Percentiles rank a stretch among this genome's conserved stretches.
Conservation (phyloP, 2,329 filamentous ascomycete species). For the Capronia americana region DNA sequence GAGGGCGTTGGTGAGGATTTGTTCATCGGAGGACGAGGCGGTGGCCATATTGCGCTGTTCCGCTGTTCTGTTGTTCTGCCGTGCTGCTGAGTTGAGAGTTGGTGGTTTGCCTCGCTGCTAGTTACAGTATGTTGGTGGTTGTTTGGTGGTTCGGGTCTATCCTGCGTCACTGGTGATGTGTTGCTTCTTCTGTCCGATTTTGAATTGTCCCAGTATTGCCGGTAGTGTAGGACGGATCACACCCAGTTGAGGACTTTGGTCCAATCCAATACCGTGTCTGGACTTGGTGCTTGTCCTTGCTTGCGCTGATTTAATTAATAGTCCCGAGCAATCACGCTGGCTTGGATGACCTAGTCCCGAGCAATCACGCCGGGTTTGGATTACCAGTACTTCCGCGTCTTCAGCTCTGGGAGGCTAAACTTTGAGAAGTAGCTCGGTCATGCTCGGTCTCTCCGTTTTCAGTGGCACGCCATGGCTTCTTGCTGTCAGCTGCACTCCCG, state of each 20-base stretch:
- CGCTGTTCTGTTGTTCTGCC: background rate
- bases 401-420: background rate
- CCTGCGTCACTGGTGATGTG: background rate
- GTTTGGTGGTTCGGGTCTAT: background rate
- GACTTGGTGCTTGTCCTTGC: background rate
- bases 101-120: too few species aligned
- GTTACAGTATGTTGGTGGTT: background rate
- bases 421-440: background rate
- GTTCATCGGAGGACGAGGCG: background rate
- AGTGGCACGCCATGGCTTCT: background rate
- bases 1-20: constrained; percentile 23
- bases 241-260: background rate
- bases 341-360: background rate
- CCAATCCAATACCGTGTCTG: background rate
- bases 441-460: too few species aligned
- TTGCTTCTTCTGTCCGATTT: background rate
- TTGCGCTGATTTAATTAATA: background rate
- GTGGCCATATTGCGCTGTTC: background rate
- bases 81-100: background rate
- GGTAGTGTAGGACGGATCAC: background rate
- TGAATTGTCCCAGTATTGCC: background rate
- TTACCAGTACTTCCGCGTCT: background rate
- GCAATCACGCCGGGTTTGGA: background rate
- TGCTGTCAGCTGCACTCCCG: background rate
- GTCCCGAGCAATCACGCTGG: background rate